Conservation (phyloP, 1,284 basidiomycete genomes). For the Coriolopsis trogii region DNA sequence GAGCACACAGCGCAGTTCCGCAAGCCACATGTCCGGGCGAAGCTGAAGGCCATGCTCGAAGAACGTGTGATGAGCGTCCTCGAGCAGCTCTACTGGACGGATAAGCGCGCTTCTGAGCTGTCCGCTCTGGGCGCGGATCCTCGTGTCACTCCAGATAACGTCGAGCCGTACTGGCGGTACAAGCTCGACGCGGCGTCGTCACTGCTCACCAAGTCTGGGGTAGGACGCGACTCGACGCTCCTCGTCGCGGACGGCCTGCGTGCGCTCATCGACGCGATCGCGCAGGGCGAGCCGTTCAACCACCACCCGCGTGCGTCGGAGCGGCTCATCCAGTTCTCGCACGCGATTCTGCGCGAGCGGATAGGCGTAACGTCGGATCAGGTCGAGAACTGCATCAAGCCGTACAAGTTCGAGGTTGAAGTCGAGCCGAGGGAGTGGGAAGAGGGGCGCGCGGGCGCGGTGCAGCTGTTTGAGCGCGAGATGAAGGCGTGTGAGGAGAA, state of each 20-base stretch:
- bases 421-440: slow-evolving; percentile 94
- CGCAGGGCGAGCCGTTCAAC: slow-evolving; percentile 88
- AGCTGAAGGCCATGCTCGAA: slow-evolving; percentile 91
- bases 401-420: slow-evolving; percentile 97
- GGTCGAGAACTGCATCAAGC: slow-evolving; percentile 99
- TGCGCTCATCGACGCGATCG: slow-evolving; percentile 86
- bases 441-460: slow-evolving; percentile 72
- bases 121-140: slow-evolving; percentile 71
- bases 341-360: slow-evolving; percentile 89
- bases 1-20: slow-evolving; percentile 86
- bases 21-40: slow-evolving; percentile 86
- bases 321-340: slow-evolving; percentile 89
- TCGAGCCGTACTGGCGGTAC: slow-evolving; percentile 94
- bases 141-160: slow-evolving; percentile 72
- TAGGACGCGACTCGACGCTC: slow-evolving; percentile 93
- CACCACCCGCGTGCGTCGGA: slow-evolving; percentile 89
- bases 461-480: slow-evolving; percentile 86
- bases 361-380: slow-evolving; percentile 95
- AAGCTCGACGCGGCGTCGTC: slow-evolving; percentile 94
- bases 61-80: slow-evolving; percentile 97
- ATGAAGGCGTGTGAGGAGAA: slow-evolving; percentile 84
- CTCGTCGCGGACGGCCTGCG: slow-evolving; percentile 96
- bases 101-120: slow-evolving; percentile 83
- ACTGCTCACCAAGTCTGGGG: slow-evolving; percentile 92
- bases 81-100: slow-evolving; percentile 97